Evolutionary conservation across 2,329 filamentous ascomycete genomes (phyloP), one percentile per base, ranked within the genome.

Genomic region (Exophiala sideris): DNA sequence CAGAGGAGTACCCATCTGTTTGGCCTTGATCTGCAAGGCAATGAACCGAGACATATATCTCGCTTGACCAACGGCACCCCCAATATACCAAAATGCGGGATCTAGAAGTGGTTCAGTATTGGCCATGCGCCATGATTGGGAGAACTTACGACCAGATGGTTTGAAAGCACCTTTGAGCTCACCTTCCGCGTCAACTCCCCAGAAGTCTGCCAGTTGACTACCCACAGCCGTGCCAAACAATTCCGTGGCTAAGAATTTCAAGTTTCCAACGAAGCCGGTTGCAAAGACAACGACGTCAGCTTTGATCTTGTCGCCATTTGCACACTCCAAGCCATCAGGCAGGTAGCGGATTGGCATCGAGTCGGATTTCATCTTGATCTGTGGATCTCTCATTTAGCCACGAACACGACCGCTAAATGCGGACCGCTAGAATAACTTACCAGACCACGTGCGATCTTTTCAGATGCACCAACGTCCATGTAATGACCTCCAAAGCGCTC

Each of bases 221-320:
- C 71, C 71, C 2, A 74, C 62, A 18, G 72, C 66, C 5, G 70
- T 55, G 0, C 75, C 75, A 20, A 78, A 67, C 8, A 76, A 67
- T 16, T 62, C 57, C 3, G 64, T 56, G 1, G 71, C 70, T 20
- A 67, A 65, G 4, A 67, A 63, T 1, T 72, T 64, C 63, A 76
- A 70, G 49, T 76, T 74, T 10, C 65, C 64, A 50, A 71, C 67
- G 59, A 73, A 78, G 1, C 76, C 76, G 0, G 76, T 78, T 5
- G 71, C 69, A n/a, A 76, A 71, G 5, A 79, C 68, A 24, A 79
- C 70, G 46, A 76, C 64, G 52, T 79, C 75, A 2, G 75, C 76
- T 3, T 71, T 61, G 2, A 77, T 40, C 35, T 68, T 63, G 1
- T 63, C 67, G 1, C 73, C 74, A 54, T 79, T 74, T 1, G 66